Base-by-base conservation (phyloP, 78 protist genomes). In the Pigoraptor vietnamica region DNA sequence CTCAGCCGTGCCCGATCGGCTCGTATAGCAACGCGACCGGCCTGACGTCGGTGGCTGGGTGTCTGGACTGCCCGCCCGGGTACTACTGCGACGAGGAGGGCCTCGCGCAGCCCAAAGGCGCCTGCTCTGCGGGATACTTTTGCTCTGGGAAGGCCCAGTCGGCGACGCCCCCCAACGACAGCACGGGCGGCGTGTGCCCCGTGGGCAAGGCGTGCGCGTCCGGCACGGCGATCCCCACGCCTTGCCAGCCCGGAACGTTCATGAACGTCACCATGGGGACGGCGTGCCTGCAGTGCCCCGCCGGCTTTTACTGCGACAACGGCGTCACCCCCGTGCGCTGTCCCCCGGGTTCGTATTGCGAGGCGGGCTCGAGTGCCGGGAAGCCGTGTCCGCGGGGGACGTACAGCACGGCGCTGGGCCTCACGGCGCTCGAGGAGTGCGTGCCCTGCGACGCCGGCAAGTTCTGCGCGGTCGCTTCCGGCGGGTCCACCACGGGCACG, bases 151-250 rank as follows among this genome's bases (percentile, higher is more conserved):
- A 32, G 37, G 37, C 90, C 39, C 2, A 81, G 32, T 1, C 37
- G 67, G 24, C 14, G 14, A 36, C 24, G 25, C 79, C 87, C 14
- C 0, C 87, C n/a, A 0, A 34, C 38, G 36, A 6, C 35, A 67
- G 38, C 37, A 35, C 24, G 1, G 91, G 90, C n/a, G 91, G 36
- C 83, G 14, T 34, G 35, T 94, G 95, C 79, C 93, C 95, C 9
- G 56, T 39, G 48, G 95, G 95, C 29, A 40, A 84, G 67, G 89
- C 37, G 83, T 94, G 95, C 91, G 48, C 37, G 0, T 2, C 9
- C 39, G 91, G 87, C 36, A 32, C 89, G 29, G 29, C 33, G 34
- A 2, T 21, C 25, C 93, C 93, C 23, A 0, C 14, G 56, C 88
- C 89, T 0, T 93, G 95, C 92, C 48, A 32, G 33, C 34, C n/a